These are phyloP conservation scores for Schwanniomyces sp. DNA, from an alignment of 805 yeast species.

Conservation along the genomic window DNA sequence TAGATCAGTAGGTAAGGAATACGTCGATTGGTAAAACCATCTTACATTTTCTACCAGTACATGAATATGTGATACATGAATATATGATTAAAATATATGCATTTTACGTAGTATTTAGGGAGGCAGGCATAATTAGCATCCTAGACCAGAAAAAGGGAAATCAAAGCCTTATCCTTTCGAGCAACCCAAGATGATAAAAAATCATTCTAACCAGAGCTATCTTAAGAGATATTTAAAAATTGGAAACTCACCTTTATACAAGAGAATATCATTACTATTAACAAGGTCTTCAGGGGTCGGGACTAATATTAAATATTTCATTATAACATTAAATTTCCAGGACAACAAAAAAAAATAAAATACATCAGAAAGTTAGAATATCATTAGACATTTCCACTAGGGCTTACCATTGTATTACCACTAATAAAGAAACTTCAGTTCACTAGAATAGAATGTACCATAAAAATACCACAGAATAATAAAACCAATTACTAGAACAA, in stretches of 20 bases:
- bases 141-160: slow-evolving; percentile 8
- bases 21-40: slow-evolving; percentile 61
- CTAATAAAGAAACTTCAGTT: background rate
- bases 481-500: background rate
- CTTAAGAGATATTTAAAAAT: background rate
- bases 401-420: background rate
- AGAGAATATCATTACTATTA: background rate
- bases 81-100: background rate
- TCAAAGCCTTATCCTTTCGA: background rate
- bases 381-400: too few species aligned
- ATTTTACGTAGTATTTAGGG: background rate
- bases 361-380: background rate
- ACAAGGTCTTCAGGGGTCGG: background rate
- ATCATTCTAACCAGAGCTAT: background rate
- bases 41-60: too few species aligned
- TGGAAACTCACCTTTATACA: background rate
- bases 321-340: background rate
- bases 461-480: background rate
- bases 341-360: background rate
- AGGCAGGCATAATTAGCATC: background rate
- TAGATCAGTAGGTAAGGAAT: slow-evolving; percentile 72
- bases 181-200: background rate
- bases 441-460: background rate
- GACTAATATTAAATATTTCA: background rate
- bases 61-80: background rate